A percentile compares a stretch with the other conserved stretches of the same genome.
phyloP scores from a whole-genome alignment of 2,329 filamentous ascomycete genomes.

The Talaromyces sp. region DNA sequence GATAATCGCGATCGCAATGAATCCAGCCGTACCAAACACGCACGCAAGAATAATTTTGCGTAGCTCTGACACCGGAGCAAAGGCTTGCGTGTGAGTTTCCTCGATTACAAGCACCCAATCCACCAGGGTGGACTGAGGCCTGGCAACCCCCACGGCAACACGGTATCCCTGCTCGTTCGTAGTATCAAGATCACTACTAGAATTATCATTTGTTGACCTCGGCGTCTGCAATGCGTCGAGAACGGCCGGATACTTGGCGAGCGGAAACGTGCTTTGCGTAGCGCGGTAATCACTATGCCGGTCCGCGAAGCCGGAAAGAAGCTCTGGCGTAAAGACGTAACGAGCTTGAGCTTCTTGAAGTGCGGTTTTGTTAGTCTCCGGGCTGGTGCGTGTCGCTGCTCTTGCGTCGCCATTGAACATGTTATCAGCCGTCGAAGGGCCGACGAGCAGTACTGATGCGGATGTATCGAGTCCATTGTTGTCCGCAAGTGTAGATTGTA shows the following conservation, averaged over 20 bases:
- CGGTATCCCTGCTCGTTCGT: constrained; percentile 65
- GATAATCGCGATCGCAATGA: constrained; percentile 67
- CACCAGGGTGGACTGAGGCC: constrained; percentile 63
- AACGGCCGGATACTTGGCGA: constrained; percentile 61
- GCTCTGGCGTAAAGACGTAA: constrained; percentile 10
- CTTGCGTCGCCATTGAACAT: background rate
- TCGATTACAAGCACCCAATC: constrained; percentile 83
- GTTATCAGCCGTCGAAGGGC: constrained; percentile 7
- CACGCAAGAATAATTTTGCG: constrained; percentile 77
- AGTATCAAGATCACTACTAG: constrained; percentile 65
- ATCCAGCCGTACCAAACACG: constrained; percentile 75
- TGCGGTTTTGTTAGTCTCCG: background rate
- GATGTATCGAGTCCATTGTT: constrained; percentile 11
- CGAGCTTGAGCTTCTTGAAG: constrained; percentile 8
- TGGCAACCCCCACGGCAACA: constrained; percentile 78
- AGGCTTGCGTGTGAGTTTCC: constrained; percentile 69
- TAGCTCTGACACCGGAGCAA: constrained; percentile 68
- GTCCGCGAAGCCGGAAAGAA: background rate
- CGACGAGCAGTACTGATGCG: constrained; percentile 8
- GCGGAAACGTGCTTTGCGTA: constrained; percentile 53
- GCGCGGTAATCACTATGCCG: constrained; percentile 12
- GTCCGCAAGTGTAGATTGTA: constrained; percentile 44
- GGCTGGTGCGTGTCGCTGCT: background rate
- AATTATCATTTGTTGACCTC: constrained; percentile 57
- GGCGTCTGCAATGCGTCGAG: constrained; percentile 56